Conservation (phyloP, 208 protist species). For the Leishmania lainsoni region DNA sequence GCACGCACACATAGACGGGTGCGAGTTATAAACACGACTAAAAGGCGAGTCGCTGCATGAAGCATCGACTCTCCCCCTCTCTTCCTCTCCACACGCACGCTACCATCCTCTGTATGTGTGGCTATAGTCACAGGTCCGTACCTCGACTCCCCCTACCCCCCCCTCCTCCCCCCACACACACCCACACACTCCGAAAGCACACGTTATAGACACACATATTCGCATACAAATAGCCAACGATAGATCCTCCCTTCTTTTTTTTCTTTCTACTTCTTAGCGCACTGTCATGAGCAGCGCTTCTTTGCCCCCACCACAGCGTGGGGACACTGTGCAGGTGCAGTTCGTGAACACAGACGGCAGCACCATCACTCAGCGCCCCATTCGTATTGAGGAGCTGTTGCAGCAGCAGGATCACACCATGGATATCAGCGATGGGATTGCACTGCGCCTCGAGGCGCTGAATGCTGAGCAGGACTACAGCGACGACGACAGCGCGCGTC, state of each 20-base stretch:
- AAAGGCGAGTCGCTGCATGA: background rate
- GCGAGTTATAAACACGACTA: background rate
- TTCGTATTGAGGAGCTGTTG: slow-evolving; percentile 78
- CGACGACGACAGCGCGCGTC: slow-evolving; percentile 32
- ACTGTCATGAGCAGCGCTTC: background rate
- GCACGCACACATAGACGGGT: background rate
- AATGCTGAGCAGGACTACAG: slow-evolving; percentile 40
- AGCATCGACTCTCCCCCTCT: too few species aligned
- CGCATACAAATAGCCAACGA: slow-evolving; percentile 6
- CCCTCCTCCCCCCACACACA: too few species aligned
- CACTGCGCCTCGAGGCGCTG: slow-evolving; percentile 75
- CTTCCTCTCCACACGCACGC: background rate
- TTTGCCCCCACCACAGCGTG: background rate
- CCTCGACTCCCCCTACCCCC: background rate
- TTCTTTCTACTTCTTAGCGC: background rate
- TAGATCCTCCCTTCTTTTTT: background rate
- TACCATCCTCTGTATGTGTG: background rate
- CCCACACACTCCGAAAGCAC: background rate
- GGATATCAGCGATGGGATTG: slow-evolving; percentile 61
- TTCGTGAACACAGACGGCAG: slow-evolving; percentile 60
- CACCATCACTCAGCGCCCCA: slow-evolving; percentile 51
- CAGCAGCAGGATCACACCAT: slow-evolving; percentile 46
- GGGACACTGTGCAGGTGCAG: slow-evolving; percentile 63
- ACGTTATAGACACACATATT: background rate
- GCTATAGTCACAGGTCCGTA: background rate